Percentiles rank a stretch among this genome's conserved stretches.
Conservation (phyloP, 768 basidiomycete species). For the Leccinum uliginosum region DNA sequence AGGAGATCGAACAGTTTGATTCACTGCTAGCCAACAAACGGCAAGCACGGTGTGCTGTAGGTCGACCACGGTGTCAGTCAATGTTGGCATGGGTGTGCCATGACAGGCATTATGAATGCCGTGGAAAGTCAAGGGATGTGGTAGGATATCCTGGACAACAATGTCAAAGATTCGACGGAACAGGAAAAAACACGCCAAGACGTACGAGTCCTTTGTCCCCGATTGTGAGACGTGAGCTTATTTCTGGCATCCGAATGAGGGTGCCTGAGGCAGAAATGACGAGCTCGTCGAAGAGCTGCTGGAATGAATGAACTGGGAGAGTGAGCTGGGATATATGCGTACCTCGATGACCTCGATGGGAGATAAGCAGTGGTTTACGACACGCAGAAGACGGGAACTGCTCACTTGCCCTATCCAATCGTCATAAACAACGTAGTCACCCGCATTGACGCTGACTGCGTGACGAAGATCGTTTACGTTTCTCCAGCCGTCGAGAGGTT, state of each 20-base stretch:
- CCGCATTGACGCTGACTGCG: slow-evolving; percentile 60
- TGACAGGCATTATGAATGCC: slow-evolving; percentile 44
- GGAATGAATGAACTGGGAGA: slow-evolving; percentile 12
- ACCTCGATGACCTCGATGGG: slow-evolving; percentile 69
- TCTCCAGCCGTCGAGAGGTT: slow-evolving; percentile 60
- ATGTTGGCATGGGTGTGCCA: slow-evolving; percentile 39
- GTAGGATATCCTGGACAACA: slow-evolving; percentile 57
- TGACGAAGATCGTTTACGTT: slow-evolving; percentile 52
- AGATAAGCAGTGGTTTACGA: slow-evolving; percentile 9
- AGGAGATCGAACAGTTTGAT: slow-evolving; percentile 61
- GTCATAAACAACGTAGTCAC: slow-evolving; percentile 77
- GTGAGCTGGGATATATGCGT: slow-evolving; percentile 17
- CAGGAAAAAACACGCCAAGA: slow-evolving; percentile 2
- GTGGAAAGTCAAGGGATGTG: slow-evolving; percentile 45
- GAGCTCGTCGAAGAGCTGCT: slow-evolving; percentile 79
- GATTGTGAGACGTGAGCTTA: slow-evolving; percentile 69
- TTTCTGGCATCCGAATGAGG: slow-evolving; percentile 70
- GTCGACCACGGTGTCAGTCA: slow-evolving; percentile 60
- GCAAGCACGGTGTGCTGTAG: slow-evolving; percentile 77
- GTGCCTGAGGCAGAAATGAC: slow-evolving; percentile 64
- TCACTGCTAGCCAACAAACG: slow-evolving; percentile 82
- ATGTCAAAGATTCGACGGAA: slow-evolving; percentile 2
- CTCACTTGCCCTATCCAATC: slow-evolving; percentile 90
- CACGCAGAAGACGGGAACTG: slow-evolving; percentile 6
- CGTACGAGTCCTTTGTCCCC: slow-evolving; percentile 74